phyloP scores from a whole-genome alignment of 78 protist genomes.

The Dictyostelium citrinum region DNA sequence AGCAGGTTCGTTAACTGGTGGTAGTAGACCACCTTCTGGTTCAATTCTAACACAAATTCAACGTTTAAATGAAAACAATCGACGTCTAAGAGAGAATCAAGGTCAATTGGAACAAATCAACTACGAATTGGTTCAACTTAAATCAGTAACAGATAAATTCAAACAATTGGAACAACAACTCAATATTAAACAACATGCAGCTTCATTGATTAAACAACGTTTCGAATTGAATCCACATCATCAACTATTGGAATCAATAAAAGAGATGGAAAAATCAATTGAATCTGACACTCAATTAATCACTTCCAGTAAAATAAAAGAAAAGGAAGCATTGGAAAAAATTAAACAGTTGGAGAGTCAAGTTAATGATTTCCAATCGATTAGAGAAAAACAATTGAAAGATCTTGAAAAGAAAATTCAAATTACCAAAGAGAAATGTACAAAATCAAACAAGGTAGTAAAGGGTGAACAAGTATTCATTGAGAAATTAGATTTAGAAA shows the following conservation, averaged over 20 bases:
- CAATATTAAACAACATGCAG: constrained; percentile 30
- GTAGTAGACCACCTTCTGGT: constrained; percentile 23
- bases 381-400: constrained; percentile 22
- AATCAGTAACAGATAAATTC: not conserved
- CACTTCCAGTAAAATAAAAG: not conserved
- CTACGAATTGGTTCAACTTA: not conserved
- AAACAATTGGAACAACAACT: not conserved
- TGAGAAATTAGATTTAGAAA: constrained; percentile 33
- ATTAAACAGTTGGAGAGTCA: constrained; percentile 10
- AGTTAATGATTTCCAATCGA: constrained; percentile 50
- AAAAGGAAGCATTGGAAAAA: constrained; percentile 22
- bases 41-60: constrained; percentile 57
- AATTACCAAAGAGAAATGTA: constrained; percentile 4
- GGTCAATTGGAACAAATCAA: constrained; percentile 32
- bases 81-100: not conserved
- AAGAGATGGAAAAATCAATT: constrained; percentile 60
- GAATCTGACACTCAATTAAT: constrained; percentile 7
- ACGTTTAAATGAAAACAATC: constrained; percentile 37
- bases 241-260: constrained; percentile 40
- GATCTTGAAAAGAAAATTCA: constrained; percentile 48
- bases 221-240: constrained; percentile 45
- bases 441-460: constrained; percentile 56
- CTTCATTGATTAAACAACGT: not conserved
- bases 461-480: constrained; percentile 4
- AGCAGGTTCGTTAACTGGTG: constrained; percentile 97